Conservation (phyloP, 2,329 filamentous ascomycete species). For the Paracoccidioides brasiliensis region DNA sequence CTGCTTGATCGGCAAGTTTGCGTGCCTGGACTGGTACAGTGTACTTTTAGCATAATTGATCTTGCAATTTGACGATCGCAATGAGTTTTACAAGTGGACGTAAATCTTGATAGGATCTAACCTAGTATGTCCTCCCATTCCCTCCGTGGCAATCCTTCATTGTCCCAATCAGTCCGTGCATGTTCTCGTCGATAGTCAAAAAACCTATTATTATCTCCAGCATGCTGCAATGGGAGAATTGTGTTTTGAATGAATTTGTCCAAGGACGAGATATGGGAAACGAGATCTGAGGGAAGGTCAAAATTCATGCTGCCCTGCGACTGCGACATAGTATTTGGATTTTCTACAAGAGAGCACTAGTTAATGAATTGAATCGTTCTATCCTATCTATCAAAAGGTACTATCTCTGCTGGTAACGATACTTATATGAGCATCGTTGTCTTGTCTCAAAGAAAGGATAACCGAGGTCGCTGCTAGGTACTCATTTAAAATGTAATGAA, state of each 20-base stretch:
- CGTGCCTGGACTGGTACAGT: slow-evolving; percentile 28
- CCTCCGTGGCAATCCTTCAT: slow-evolving; percentile 41
- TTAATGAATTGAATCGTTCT: not conserved
- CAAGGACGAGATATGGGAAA: slow-evolving; percentile 36
- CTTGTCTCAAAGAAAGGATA: too few relatives aligned
- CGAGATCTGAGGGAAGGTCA: slow-evolving; percentile 40
- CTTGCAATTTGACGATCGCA: not conserved
- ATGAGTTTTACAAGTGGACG: not conserved
- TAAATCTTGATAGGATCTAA: not conserved
- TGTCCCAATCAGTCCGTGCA: slow-evolving; percentile 48
- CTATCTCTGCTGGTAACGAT: too few relatives aligned
- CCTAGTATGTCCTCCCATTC: slow-evolving; percentile 47
- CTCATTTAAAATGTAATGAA: too few relatives aligned
- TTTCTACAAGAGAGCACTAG: not conserved
- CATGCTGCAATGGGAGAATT: slow-evolving; percentile 43
- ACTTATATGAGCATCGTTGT: too few relatives aligned
- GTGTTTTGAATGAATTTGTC: slow-evolving; percentile 44
- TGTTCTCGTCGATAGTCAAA: slow-evolving; percentile 53
- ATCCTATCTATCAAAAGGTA: too few relatives aligned
- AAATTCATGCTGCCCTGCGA: slow-evolving; percentile 37
- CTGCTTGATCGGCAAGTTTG: slow-evolving; percentile 43
- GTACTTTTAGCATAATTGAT: not conserved
- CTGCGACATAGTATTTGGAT: not conserved
- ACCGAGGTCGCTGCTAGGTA: too few relatives aligned
- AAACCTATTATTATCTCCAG: slow-evolving; percentile 49